Base-by-base conservation (phyloP, 768 basidiomycete genomes). In the Lentinula sp. region DNA sequence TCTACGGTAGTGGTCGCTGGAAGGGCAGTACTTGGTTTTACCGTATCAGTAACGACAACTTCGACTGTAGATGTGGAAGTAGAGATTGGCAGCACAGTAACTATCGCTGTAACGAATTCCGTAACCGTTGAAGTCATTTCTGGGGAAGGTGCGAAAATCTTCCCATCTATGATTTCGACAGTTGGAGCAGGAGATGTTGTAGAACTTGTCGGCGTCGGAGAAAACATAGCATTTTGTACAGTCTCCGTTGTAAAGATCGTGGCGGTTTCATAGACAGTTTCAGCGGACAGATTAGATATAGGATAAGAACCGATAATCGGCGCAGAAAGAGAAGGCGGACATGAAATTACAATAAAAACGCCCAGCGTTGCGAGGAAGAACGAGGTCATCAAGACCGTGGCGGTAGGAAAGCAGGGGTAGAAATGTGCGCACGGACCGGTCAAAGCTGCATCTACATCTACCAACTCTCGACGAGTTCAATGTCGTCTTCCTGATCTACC, bases 371-470 rank as follows among this genome's bases (percentile, higher is more conserved):
- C 35, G 39, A 18, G n/a, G 6, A 59, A 23, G 18, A 20, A 7
- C 43, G 15, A 49, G 45, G 56, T 45, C 42, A 46, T 49, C 32
- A 37, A 59, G 57, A 59, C 57, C 48, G 49, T 59, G 57, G 23
- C 7, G 45, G 18, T 6, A 32, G n/a, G 41, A 39, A 42, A 20
- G 20, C 23, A 46, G 16, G 9, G 18, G 18, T 13, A 41, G 41
- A 28, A 10, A 7, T 4, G 7, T 6, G 20, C 4, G 35, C 9
- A 54, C 32, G 20, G 53, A 20, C 37, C 20, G 37, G 33, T 36
- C n/a, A 18, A 18, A 39, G 37, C 37, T 39, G 28, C 28, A 28
- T 28, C 28, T 28, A 28, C 28, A 28, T 28, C 28, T 28, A 28
- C 28, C 3, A 28, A 28, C 28, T 28, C 28, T 28, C 28, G 28